Evolutionary conservation across 192 early-diverging fungal species (phyloP).

Genomic region (Backusella tuberculispora): DNA sequence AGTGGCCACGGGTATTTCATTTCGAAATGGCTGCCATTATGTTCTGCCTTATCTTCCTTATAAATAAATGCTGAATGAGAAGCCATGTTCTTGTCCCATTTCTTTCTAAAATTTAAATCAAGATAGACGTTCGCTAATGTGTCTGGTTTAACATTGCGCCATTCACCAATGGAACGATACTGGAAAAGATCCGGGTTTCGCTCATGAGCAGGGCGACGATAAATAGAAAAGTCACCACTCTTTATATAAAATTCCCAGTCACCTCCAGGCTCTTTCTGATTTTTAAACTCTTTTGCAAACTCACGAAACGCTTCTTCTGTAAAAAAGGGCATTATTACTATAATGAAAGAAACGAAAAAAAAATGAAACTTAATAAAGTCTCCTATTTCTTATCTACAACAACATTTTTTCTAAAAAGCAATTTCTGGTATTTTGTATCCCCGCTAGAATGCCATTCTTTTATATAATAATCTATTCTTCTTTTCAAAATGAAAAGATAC

Average conservation of each 20-base stretch:
- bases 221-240: slow-evolving; percentile 46
- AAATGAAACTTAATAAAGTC: neutral
- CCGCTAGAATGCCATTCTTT: neutral
- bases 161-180: slow-evolving; percentile 53
- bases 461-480: neutral
- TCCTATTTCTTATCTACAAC: neutral
- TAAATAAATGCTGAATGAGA: slow-evolving; percentile 46
- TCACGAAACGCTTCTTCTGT: slow-evolving; percentile 19
- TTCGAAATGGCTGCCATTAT: slow-evolving; percentile 12
- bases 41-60: slow-evolving; percentile 39
- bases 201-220: slow-evolving; percentile 36
- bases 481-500: neutral
- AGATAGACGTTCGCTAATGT: slow-evolving; percentile 54
- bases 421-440: slow-evolving; percentile 14
- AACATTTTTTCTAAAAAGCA: neutral
- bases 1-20: slow-evolving; percentile 54
- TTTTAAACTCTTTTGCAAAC: slow-evolving; percentile 30
- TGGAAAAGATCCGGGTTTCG: slow-evolving; percentile 50
- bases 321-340: slow-evolving; percentile 1
- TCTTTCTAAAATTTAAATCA: slow-evolving; percentile 55
- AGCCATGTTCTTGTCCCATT: slow-evolving; percentile 61
- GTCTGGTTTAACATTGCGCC: slow-evolving; percentile 43
- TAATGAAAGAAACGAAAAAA: neutral
- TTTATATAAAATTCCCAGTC: slow-evolving; percentile 48
- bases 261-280: slow-evolving; percentile 27